Conservation (phyloP, 2,329 filamentous ascomycete genomes). For the Knoxdaviesia proteae region DNA sequence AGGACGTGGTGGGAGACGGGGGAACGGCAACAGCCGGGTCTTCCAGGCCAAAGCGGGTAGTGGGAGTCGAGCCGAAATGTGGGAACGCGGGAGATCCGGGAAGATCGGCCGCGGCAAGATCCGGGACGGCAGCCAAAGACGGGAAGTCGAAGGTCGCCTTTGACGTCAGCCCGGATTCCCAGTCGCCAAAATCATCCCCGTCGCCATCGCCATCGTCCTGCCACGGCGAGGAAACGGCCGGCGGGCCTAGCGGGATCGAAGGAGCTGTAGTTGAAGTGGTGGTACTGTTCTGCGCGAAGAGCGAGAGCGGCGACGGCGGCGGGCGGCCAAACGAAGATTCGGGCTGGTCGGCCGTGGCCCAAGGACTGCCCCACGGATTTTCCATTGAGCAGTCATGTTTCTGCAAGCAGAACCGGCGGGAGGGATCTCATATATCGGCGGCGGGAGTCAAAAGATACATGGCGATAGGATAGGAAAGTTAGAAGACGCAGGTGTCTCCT, state of each 20-base stretch:
- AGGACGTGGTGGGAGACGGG: too few relatives aligned
- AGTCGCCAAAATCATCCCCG: slow-evolving; percentile 2
- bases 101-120: too few relatives aligned
- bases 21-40: too few relatives aligned
- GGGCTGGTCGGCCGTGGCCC: slow-evolving; percentile 17
- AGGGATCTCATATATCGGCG: neutral
- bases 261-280: too few relatives aligned
- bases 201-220: neutral
- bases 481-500: neutral
- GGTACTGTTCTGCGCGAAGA: too few relatives aligned
- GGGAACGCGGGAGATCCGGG: too few relatives aligned
- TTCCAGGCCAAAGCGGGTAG: too few relatives aligned
- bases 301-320: too few relatives aligned
- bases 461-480: neutral
- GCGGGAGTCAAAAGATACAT: neutral
- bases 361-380: slow-evolving; percentile 43
- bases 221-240: slow-evolving; percentile 1
- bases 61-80: too few relatives aligned
- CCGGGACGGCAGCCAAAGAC: too few relatives aligned
- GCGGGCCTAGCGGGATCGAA: too few relatives aligned
- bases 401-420: neutral
- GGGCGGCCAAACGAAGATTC: too few relatives aligned
- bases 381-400: slow-evolving; percentile 21
- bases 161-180: neutral
- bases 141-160: neutral